These are phyloP conservation scores for Nannizziopsis arthrosporioides DNA, from an alignment of 2,329 filamentous ascomycete genomes.

Conservation along the genomic window DNA sequence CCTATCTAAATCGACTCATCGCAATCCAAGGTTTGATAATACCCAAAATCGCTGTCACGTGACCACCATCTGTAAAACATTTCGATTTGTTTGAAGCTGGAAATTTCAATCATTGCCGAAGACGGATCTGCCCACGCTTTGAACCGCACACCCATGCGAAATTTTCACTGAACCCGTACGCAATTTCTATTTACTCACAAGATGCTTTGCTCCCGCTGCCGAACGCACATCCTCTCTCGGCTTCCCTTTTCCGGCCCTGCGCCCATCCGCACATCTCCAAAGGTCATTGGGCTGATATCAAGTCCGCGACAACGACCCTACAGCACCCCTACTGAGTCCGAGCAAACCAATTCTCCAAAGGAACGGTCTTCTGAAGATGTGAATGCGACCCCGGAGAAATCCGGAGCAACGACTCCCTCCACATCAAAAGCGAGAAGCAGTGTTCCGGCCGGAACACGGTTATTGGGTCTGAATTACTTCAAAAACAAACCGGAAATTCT, in stretches of 20 bases:
- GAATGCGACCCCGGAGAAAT: constrained; percentile 6
- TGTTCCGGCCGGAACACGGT: constrained; percentile 29
- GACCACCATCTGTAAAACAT: no score
- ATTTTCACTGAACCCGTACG: background rate
- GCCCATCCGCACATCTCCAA: constrained; percentile 22
- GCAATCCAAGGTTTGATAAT: no score
- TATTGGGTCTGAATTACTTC: constrained; percentile 36
- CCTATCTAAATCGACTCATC: no score
- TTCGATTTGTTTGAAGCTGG: no score
- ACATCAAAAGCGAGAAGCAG: constrained; percentile 26
- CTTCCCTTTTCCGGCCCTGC: constrained; percentile 24
- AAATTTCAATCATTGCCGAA: background rate
- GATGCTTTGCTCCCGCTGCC: constrained; percentile 35
- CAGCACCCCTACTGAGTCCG: constrained; percentile 25
- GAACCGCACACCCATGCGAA: background rate
- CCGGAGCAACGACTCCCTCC: background rate
- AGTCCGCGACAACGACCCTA: constrained; percentile 15
- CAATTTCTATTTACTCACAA: constrained; percentile 6
- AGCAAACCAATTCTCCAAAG: constrained; percentile 8
- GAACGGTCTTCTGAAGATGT: constrained; percentile 13
- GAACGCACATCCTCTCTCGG: constrained; percentile 30
- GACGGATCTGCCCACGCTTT: background rate
- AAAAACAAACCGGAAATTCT: constrained; percentile 37
- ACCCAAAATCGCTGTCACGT: no score
- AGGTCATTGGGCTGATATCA: constrained; percentile 16